These are phyloP conservation scores for Populus hybrid DNA, from an alignment of 441 rosid species.

Conservation along the genomic window DNA sequence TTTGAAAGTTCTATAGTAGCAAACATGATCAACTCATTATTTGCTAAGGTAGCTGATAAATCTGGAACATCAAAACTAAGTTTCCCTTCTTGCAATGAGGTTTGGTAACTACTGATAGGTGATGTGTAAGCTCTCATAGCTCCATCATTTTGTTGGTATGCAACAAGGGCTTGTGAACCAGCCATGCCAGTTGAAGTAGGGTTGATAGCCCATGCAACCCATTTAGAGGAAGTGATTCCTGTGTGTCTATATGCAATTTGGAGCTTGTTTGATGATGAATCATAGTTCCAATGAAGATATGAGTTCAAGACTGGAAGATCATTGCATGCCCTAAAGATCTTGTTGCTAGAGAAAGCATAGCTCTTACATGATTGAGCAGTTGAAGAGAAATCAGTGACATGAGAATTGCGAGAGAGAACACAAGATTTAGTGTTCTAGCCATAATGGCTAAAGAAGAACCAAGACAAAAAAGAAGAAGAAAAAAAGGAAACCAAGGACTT, in stretches of 20 bases:
- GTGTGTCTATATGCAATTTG: slow-evolving; percentile 70
- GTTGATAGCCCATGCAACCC: slow-evolving; percentile 92
- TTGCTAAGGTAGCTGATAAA: slow-evolving; percentile 45
- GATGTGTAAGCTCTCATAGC: slow-evolving; percentile 57
- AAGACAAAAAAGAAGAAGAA: neutral
- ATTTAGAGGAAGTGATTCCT: slow-evolving; percentile 38
- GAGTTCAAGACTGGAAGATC: slow-evolving; percentile 71
- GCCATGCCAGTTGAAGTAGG: slow-evolving; percentile 63
- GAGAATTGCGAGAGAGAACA: slow-evolving; percentile 31
- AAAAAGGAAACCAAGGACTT: neutral
- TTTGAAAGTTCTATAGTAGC: slow-evolving; percentile 52
- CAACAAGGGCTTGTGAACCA: slow-evolving; percentile 77
- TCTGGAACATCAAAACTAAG: slow-evolving; percentile 64
- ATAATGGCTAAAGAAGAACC: slow-evolving; percentile 16
- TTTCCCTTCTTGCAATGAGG: slow-evolving; percentile 41
- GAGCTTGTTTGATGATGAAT: slow-evolving; percentile 49
- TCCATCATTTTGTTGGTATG: slow-evolving; percentile 53
- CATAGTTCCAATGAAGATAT: slow-evolving; percentile 65
- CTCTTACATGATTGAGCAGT: slow-evolving; percentile 55
- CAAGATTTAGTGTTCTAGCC: slow-evolving; percentile 23
- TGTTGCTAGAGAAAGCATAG: slow-evolving; percentile 58
- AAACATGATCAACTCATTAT: slow-evolving; percentile 59
- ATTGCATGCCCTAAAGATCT: slow-evolving; percentile 51
- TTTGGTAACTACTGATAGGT: slow-evolving; percentile 45
- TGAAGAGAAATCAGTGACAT: slow-evolving; percentile 25